Evolutionary conservation across 768 basidiomycete species (phyloP).

Genomic region (Hebeloma cylindrosporum): DNA sequence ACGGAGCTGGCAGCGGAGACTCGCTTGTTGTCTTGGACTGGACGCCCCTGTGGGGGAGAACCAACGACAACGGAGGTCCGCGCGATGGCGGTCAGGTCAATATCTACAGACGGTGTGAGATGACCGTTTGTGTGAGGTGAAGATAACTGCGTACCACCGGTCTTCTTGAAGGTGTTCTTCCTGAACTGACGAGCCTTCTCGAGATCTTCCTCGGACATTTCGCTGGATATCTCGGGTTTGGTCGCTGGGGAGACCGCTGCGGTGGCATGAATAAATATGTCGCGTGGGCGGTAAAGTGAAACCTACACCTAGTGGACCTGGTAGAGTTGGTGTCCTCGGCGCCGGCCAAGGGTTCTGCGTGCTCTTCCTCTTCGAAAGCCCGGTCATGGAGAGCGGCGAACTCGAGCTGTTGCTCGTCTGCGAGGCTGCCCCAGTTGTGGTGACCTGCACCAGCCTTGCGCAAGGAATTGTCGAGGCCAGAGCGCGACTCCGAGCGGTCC

Average conservation of each 20-base stretch:
- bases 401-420: constrained; percentile 63
- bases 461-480: constrained; percentile 67
- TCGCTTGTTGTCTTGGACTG: neutral
- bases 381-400: constrained; percentile 59
- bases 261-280: neutral
- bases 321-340: constrained; percentile 10
- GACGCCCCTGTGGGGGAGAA: constrained; percentile 38
- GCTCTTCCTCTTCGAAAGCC: constrained; percentile 42
- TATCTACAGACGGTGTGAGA: constrained; percentile 22
- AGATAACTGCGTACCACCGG: constrained; percentile 41
- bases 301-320: constrained; percentile 10
- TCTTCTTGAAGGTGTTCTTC: constrained; percentile 75
- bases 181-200: constrained; percentile 65
- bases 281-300: neutral
- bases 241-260: constrained; percentile 26
- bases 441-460: constrained; percentile 80
- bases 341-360: constrained; percentile 20
- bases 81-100: constrained; percentile 78
- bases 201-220: constrained; percentile 62
- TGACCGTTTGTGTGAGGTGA: neutral
- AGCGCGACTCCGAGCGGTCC: constrained; percentile 79
- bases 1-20: constrained; percentile 6
- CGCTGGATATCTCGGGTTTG: constrained; percentile 34
- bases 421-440: constrained; percentile 83
- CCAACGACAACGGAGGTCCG: constrained; percentile 71